These are phyloP conservation scores for Trichoderma atroviride DNA, from an alignment of 2,329 filamentous ascomycete species.

Conservation along the genomic window DNA sequence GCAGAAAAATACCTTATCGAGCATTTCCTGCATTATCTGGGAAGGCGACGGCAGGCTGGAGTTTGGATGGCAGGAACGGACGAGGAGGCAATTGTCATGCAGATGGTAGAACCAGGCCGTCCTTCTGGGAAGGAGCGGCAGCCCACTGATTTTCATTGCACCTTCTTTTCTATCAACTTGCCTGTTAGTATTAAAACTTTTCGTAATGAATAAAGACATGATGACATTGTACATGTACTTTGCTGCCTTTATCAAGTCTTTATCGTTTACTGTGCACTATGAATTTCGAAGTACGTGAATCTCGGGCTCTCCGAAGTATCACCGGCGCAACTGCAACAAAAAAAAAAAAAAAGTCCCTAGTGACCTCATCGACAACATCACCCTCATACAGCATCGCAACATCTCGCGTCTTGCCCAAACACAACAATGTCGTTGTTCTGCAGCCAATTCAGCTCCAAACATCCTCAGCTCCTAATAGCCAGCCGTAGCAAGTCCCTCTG, in stretches of 20 bases:
- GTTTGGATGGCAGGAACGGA: constrained; percentile 26
- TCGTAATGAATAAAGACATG: constrained; percentile 25
- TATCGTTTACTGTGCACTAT: neutral
- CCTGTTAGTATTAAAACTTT: constrained; percentile 14
- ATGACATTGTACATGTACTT: constrained; percentile 2
- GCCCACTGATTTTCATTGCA: constrained; percentile 21
- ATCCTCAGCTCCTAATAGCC: neutral
- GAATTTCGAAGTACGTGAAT: neutral
- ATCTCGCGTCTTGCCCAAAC: neutral
- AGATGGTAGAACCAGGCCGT: constrained; percentile 20
- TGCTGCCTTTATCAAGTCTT: neutral
- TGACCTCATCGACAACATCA: constrained; percentile 24
- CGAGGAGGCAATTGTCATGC: constrained; percentile 22
- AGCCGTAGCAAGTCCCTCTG: neutral
- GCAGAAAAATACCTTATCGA: constrained; percentile 24
- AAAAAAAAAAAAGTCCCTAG: constrained; percentile 27
- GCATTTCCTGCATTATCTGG: constrained; percentile 23
- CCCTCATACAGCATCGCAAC: neutral
- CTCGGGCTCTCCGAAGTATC: constrained; percentile 32
- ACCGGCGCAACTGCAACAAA: constrained; percentile 30
- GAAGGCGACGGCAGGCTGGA: constrained; percentile 24
- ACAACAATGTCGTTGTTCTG: constrained; percentile 6
- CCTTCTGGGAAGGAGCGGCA: constrained; percentile 26
- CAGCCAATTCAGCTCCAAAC: constrained; percentile 6
- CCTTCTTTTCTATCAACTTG: constrained; percentile 21